A percentile compares a stretch with the other conserved stretches of the same genome.
These are phyloP conservation scores for Skeletonema menzelii DNA, from an alignment of 108 stramenopile genomes.

Conservation along the genomic window DNA sequence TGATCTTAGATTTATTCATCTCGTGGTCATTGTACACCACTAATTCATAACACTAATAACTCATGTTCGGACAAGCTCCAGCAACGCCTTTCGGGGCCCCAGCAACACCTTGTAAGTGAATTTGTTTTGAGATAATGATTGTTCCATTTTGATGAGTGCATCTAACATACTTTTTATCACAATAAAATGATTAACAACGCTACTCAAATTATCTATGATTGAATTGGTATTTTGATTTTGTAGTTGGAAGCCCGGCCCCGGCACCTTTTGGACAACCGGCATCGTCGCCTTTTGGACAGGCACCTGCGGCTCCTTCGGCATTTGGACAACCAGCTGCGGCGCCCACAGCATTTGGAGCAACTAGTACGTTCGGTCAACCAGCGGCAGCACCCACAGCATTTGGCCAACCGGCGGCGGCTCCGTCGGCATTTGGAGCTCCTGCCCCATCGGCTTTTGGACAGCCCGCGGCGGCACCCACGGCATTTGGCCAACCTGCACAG, in stretches of 20 bases:
- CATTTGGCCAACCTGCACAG: not conserved
- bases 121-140: not conserved
- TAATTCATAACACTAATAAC: not conserved
- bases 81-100: slow-evolving; percentile 32
- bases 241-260: slow-evolving; percentile 42
- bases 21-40: not conserved
- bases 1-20: not conserved
- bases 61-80: slow-evolving; percentile 24
- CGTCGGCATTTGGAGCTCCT: slow-evolving; percentile 30
- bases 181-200: not conserved
- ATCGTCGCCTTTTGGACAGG: slow-evolving; percentile 8
- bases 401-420: slow-evolving; percentile 23
- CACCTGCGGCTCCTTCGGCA: slow-evolving; percentile 12
- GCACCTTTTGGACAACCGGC: slow-evolving; percentile 19
- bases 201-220: not conserved
- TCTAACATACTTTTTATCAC: not conserved
- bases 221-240: not conserved
- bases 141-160: not conserved
- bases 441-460: slow-evolving; percentile 14
- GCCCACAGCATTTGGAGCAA: slow-evolving; percentile 39
- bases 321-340: slow-evolving; percentile 51
- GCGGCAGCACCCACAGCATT: slow-evolving; percentile 44
- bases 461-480: slow-evolving; percentile 28
- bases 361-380: slow-evolving; percentile 43
- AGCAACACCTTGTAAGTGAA: slow-evolving; percentile 15